Evolutionary conservation across 352 stramenopile genomes (phyloP).

Genomic region (Globisporangium spinosum): DNA sequence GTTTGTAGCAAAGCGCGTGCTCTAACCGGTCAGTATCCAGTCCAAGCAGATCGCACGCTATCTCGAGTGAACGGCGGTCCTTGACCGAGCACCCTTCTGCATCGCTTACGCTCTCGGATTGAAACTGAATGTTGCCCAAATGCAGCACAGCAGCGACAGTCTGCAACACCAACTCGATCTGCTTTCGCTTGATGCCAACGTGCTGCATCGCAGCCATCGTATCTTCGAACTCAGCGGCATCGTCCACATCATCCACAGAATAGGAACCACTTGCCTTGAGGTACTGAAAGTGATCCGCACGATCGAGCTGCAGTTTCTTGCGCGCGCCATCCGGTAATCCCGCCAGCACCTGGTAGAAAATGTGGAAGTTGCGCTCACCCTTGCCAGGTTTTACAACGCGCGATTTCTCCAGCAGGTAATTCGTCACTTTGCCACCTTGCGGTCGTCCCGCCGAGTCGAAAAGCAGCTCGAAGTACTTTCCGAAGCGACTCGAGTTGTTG

Average conservation of each 20-base stretch:
- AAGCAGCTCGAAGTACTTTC: slow-evolving; percentile 94
- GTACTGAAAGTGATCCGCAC: slow-evolving; percentile 83
- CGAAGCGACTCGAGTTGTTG: slow-evolving; percentile 94
- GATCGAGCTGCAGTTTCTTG: slow-evolving; percentile 69
- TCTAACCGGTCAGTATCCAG: slow-evolving; percentile 58
- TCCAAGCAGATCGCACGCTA: slow-evolving; percentile 64
- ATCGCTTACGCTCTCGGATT: slow-evolving; percentile 55
- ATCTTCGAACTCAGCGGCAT: slow-evolving; percentile 87
- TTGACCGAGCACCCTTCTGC: slow-evolving; percentile 62
- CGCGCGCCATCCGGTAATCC: slow-evolving; percentile 56
- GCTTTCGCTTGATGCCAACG: slow-evolving; percentile 85
- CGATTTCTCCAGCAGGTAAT: slow-evolving; percentile 92
- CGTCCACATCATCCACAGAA: slow-evolving; percentile 88
- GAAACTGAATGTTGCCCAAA: slow-evolving; percentile 76
- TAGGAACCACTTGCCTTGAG: slow-evolving; percentile 88
- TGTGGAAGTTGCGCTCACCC: slow-evolving; percentile 93
- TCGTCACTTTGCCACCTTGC: slow-evolving; percentile 88
- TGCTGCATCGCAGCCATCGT: slow-evolving; percentile 87
- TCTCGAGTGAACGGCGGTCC: slow-evolving; percentile 50
- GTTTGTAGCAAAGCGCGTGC: slow-evolving; percentile 78
- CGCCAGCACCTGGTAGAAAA: slow-evolving; percentile 92
- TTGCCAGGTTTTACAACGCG: slow-evolving; percentile 82
- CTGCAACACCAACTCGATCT: slow-evolving; percentile 87
- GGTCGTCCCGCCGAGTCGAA: slow-evolving; percentile 86
- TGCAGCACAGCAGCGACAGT: slow-evolving; percentile 76